Evolutionary conservation across 768 basidiomycete species (phyloP).

Genomic region (Trametes elegans): DNA sequence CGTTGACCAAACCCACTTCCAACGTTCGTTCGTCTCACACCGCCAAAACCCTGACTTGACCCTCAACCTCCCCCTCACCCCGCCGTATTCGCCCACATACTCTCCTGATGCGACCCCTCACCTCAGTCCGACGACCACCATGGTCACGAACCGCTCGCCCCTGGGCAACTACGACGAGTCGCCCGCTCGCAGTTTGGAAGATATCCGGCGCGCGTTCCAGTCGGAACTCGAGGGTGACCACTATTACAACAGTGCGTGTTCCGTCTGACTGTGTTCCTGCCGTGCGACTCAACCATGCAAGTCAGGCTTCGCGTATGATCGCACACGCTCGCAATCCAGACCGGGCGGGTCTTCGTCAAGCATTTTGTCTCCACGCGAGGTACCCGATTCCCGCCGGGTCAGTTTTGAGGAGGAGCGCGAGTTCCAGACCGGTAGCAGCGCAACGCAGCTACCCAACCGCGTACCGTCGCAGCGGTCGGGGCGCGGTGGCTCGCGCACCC

Average conservation of each 20-base stretch:
- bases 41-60: conserved; percentile 19
- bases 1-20: conserved; percentile 32
- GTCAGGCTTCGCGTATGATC: conserved; percentile 8
- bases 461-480: conserved; percentile 6
- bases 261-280: not conserved
- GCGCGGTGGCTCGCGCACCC: conserved; percentile 3
- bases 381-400: conserved; percentile 22
- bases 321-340: conserved; percentile 4
- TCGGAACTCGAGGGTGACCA: conserved; percentile 6
- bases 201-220: conserved; percentile 17
- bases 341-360: conserved; percentile 7
- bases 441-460: conserved; percentile 6
- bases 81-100: conserved; percentile 33
- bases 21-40: conserved; percentile 30
- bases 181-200: conserved; percentile 22
- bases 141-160: conserved; percentile 16
- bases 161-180: conserved; percentile 21
- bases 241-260: conserved; percentile 3
- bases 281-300: not conserved
- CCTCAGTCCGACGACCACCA: conserved; percentile 15
- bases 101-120: conserved; percentile 17
- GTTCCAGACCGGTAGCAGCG: conserved; percentile 26
- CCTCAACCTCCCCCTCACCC: conserved; percentile 25
- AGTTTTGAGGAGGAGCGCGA: conserved; percentile 26
- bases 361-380: conserved; percentile 17